Base-by-base conservation (phyloP, 139 green algal species). In the Tetraselmis striata region DNA sequence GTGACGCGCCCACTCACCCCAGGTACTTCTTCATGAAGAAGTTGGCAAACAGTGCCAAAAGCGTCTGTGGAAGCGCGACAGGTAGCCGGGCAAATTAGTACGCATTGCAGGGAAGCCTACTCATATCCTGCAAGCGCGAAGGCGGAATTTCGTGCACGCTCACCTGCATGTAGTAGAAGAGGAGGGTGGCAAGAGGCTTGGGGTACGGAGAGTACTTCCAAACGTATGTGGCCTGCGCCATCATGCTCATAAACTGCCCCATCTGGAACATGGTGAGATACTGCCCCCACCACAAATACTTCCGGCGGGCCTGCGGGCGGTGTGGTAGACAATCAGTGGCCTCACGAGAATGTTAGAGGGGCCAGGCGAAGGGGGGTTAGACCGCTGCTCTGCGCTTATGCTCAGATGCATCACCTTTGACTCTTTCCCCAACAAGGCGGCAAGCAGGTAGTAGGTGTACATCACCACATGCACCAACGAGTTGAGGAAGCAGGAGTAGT, bases 221-320 rank as follows among this genome's bases (percentile, higher is more conserved):
- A 77, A 30, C 82, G 81, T 92, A 92, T 2, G 85, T 30, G 29
- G 87, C 83, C 81, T 95, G 89, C 2, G 59, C 78, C 77, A 86
- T 82, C 84, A 88, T 90, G 30, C 78, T 86, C 23, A 87, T 79
- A 79, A 90, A 90, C 79, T 90, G 85, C 24, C 78, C 77, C 82
- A 88, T 90, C 82, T 90, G 86, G 31, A 90, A 85, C 78, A 88
- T 84, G 22, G 92, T 95, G 30, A 95, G 84, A 82, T 94, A 92
- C 77, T 86, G 86, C 2, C 91, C 91, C 91, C 91, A 95, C 86
- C 91, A 95, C 28, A 95, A 83, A 75, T 95, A 95, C 78, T 88
- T 85, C 23, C 32, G 76, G 30, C 76, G 67, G 29, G 77, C 74
- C 45, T 67, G 45, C 45, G 18, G 11, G n/a, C n/a, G n/a, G n/a